Evolutionary conservation across 1,284 basidiomycete genomes (phyloP).

Genomic region (Acaromyces ingoldii): DNA sequence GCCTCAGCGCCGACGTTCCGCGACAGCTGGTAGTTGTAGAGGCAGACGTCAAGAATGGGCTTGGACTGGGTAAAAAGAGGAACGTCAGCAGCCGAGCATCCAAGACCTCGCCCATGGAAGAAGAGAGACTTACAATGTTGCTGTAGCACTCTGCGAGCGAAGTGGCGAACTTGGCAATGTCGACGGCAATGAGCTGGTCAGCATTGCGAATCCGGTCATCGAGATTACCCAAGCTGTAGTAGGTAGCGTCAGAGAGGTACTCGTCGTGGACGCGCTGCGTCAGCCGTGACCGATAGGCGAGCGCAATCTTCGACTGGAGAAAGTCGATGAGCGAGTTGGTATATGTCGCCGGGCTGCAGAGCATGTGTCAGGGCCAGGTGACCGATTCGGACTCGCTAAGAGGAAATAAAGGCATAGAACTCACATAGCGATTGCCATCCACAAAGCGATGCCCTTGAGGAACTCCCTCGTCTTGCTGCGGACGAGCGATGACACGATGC

Average conservation of each 20-base stretch:
- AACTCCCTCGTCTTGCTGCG: slow-evolving; percentile 75
- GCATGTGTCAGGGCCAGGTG: neutral
- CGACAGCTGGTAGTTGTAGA: slow-evolving; percentile 94
- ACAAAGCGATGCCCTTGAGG: slow-evolving; percentile 76
- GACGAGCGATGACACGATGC: slow-evolving; percentile 87
- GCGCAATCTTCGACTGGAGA: slow-evolving; percentile 85
- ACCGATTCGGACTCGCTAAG: too few relatives aligned
- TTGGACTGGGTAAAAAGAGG: too few relatives aligned
- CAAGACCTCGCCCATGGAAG: neutral
- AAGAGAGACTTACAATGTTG: slow-evolving; percentile 31
- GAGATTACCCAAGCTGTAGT: slow-evolving; percentile 79
- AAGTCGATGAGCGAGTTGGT: slow-evolving; percentile 90
- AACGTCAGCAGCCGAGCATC: too few relatives aligned
- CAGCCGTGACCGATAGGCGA: slow-evolving; percentile 83
- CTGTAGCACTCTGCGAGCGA: slow-evolving; percentile 85
- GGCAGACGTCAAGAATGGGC: slow-evolving; percentile 79
- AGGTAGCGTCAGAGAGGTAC: slow-evolving; percentile 74
- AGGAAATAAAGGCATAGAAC: slow-evolving; percentile 4
- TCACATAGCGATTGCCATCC: slow-evolving; percentile 81
- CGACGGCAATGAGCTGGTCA: slow-evolving; percentile 95
- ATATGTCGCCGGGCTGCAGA: slow-evolving; percentile 61
- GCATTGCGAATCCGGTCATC: slow-evolving; percentile 88
- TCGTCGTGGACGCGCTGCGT: slow-evolving; percentile 75
- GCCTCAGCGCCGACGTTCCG: slow-evolving; percentile 93
- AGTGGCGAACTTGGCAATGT: slow-evolving; percentile 86